A percentile compares a stretch with the other conserved stretches of the same genome.
These are phyloP conservation scores for Citropsis articulata DNA, from an alignment of 345 rosid genomes.

Conservation along the genomic window DNA sequence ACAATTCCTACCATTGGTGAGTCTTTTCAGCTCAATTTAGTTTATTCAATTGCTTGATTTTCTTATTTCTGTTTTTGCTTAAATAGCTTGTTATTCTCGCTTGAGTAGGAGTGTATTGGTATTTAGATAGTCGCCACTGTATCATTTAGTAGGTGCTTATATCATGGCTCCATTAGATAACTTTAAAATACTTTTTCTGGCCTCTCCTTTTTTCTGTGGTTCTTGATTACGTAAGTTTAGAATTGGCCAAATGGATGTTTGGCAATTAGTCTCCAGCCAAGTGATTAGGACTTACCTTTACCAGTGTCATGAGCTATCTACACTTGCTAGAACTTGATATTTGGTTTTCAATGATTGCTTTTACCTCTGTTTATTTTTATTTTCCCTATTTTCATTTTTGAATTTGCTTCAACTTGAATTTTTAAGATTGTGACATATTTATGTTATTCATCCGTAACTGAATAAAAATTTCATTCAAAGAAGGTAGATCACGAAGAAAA, in stretches of 20 bases:
- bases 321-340: not conserved
- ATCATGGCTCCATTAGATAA: not conserved
- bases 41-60: not conserved
- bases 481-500: not conserved
- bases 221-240: not conserved
- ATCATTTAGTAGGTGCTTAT: not conserved
- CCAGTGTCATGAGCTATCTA: not conserved
- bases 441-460: not conserved
- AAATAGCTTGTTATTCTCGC: not conserved
- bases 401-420: no score
- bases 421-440: not conserved
- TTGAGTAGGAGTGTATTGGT: not conserved
- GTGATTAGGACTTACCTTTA: not conserved
- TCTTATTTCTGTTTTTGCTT: not conserved
- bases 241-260: not conserved
- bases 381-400: not conserved
- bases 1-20: conserved; percentile 63
- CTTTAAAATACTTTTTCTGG: not conserved
- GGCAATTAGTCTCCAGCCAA: not conserved
- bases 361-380: not conserved
- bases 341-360: not conserved
- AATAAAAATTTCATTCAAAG: not conserved
- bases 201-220: not conserved
- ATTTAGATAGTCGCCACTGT: not conserved
- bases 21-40: conserved; percentile 2